A percentile compares a stretch with the other conserved stretches of the same genome.
These are phyloP conservation scores for Saccharomyces kudriavzevii DNA, from an alignment of 805 yeast species.

Conservation along the genomic window DNA sequence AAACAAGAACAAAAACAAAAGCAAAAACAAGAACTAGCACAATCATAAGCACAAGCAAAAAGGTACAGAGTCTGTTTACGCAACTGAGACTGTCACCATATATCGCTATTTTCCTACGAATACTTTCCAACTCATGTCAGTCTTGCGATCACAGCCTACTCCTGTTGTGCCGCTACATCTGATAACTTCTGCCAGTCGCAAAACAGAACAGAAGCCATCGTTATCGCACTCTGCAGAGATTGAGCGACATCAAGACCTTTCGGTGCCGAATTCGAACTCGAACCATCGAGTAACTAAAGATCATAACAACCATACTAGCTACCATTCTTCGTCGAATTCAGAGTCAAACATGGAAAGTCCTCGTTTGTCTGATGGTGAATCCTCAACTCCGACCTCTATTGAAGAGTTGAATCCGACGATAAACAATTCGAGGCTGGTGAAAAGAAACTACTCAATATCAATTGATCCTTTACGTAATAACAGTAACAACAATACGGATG, in stretches of 20 bases:
- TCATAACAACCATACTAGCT: slow-evolving; percentile 4
- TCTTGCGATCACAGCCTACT: not conserved
- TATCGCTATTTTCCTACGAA: not conserved
- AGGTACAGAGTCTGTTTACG: not conserved
- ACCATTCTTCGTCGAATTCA: slow-evolving; percentile 18
- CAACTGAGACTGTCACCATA: not conserved
- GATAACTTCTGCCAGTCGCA: not conserved
- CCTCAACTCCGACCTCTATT: slow-evolving; percentile 17
- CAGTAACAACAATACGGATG: slow-evolving; percentile 1
- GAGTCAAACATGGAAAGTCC: slow-evolving; percentile 21
- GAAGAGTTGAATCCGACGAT: slow-evolving; percentile 7
- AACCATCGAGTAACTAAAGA: not conserved
- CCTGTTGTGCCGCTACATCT: not conserved
- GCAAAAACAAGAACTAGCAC: not conserved
- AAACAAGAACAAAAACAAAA: not conserved
- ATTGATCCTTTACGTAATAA: slow-evolving; percentile 2
- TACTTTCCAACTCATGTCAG: not conserved
- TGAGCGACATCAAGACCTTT: not conserved
- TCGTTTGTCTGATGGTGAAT: slow-evolving; percentile 14
- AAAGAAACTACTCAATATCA: not conserved
- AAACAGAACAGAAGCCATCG: not conserved
- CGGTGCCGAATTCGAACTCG: not conserved
- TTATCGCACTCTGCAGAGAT: not conserved
- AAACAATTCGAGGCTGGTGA: not conserved
- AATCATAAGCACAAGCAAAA: not conserved